phyloP scores from a whole-genome alignment of 108 stramenopile genomes.

The Licmophora abbreviata region DNA sequence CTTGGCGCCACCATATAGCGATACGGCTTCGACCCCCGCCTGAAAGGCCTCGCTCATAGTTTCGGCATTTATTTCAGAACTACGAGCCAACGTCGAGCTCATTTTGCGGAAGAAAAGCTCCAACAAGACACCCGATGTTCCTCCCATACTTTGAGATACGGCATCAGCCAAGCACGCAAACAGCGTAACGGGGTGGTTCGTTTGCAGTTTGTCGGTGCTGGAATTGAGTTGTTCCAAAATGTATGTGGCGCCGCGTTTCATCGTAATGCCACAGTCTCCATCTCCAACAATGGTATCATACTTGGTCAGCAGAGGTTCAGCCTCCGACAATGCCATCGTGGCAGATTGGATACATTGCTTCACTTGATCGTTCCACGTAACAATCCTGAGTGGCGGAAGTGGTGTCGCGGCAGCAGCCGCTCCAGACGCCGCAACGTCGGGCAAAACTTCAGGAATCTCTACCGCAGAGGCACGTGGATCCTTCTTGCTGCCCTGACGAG shows the following conservation, averaged over 20 bases:
- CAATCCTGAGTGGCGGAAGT: conserved; percentile 36
- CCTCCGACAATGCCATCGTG: conserved; percentile 46
- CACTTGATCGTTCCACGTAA: conserved; percentile 24
- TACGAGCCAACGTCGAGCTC: conserved; percentile 31
- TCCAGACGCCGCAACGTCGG: conserved; percentile 6
- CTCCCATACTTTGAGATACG: conserved; percentile 86
- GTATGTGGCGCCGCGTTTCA: conserved; percentile 88
- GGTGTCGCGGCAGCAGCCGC: conserved; percentile 3
- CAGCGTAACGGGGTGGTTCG: conserved; percentile 46
- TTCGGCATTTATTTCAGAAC: conserved; percentile 25
- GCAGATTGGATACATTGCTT: conserved; percentile 33
- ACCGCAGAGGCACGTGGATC: conserved; percentile 34
- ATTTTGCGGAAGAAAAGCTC: conserved; percentile 89
- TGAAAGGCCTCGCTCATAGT: conserved; percentile 65
- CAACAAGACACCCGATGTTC: conserved; percentile 90
- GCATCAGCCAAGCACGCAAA: conserved; percentile 72
- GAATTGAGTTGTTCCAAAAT: conserved; percentile 46
- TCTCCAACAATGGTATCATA: conserved; percentile 94
- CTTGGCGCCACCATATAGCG: conserved; percentile 88
- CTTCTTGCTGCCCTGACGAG: conserved; percentile 19
- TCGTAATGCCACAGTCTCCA: conserved; percentile 96
- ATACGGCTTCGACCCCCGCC: conserved; percentile 82
- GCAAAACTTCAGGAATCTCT: conserved; percentile 44
- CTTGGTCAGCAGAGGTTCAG: conserved; percentile 78
- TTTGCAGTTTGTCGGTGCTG: conserved; percentile 1